These are phyloP conservation scores for Globisporangium cylindrosporum DNA, from an alignment of 352 stramenopile species.

Conservation along the genomic window DNA sequence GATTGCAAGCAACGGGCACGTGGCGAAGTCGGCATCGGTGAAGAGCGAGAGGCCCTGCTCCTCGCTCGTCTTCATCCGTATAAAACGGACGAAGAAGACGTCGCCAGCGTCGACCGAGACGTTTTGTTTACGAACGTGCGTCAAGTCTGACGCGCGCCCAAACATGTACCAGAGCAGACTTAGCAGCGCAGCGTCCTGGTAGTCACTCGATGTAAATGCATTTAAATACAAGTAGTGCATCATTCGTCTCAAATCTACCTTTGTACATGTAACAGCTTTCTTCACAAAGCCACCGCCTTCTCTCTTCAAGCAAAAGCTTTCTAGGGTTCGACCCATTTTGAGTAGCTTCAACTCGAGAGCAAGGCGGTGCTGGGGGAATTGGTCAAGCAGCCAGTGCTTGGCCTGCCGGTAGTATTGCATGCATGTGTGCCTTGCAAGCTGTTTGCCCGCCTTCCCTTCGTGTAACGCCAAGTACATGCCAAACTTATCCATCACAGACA, in stretches of 20 bases:
- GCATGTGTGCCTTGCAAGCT: neutral
- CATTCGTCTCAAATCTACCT: slow-evolving; percentile 1
- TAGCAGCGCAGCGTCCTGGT: neutral
- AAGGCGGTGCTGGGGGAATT: neutral
- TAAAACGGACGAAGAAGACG: neutral
- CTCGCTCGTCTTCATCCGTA: neutral
- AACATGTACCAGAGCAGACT: neutral
- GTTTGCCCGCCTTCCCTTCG: neutral
- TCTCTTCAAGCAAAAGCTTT: slow-evolving; percentile 2
- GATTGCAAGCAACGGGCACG: neutral
- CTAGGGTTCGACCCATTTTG: neutral
- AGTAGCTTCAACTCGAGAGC: slow-evolving; percentile 1
- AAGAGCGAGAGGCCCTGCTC: neutral
- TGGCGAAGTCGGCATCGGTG: neutral
- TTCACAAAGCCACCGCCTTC: neutral
- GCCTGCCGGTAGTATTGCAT: neutral
- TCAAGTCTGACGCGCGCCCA: neutral
- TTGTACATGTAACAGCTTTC: slow-evolving; percentile 1
- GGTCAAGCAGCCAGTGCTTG: neutral
- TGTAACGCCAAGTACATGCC: neutral
- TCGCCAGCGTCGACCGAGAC: neutral
- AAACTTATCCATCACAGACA: neutral
- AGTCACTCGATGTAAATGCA: neutral
- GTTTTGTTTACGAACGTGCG: neutral
- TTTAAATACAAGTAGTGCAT: neutral